phyloP scores from a whole-genome alignment of 352 stramenopile species.

The Phytophthora gonapodyides region DNA sequence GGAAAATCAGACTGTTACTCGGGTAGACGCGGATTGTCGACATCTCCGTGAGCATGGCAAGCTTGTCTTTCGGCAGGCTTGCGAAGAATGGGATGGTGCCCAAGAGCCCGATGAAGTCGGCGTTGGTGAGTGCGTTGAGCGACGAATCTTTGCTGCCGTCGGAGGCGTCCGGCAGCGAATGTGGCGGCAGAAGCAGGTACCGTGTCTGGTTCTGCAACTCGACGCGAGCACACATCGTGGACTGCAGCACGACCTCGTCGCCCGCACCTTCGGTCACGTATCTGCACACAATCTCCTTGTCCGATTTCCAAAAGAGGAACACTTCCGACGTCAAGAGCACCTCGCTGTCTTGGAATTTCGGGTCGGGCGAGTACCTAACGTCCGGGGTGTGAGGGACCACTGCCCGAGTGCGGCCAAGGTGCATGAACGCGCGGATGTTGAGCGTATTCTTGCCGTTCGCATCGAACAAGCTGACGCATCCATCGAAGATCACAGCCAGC shows the following conservation, averaged over 20 bases:
- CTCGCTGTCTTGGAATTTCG: constrained; percentile 34
- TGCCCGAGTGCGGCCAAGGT: constrained; percentile 11
- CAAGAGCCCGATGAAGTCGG: constrained; percentile 65
- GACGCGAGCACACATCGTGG: constrained; percentile 49
- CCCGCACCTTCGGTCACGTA: constrained; percentile 60
- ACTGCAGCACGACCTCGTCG: constrained; percentile 73
- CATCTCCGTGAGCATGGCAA: constrained; percentile 67
- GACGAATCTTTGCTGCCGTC: constrained; percentile 31
- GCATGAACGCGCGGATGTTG: constrained; percentile 41
- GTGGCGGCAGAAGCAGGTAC: constrained; percentile 38
- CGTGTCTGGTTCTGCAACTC: constrained; percentile 50
- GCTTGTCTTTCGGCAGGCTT: constrained; percentile 60
- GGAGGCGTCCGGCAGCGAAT: constrained; percentile 3
- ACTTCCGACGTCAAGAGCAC: constrained; percentile 48
- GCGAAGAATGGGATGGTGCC: constrained; percentile 76
- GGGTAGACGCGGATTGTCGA: constrained; percentile 81
- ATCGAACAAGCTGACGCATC: constrained; percentile 53
- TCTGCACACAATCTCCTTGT: constrained; percentile 63
- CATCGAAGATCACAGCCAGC: constrained; percentile 62
- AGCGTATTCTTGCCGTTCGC: constrained; percentile 47
- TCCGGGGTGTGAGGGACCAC: constrained; percentile 7
- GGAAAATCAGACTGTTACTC: constrained; percentile 68
- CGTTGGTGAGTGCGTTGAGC: constrained; percentile 70
- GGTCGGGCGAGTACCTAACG: constrained; percentile 26
- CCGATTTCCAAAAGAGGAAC: constrained; percentile 68